Conservation (phyloP, 2,329 filamentous ascomycete genomes). For the Scytalidium sp. region DNA sequence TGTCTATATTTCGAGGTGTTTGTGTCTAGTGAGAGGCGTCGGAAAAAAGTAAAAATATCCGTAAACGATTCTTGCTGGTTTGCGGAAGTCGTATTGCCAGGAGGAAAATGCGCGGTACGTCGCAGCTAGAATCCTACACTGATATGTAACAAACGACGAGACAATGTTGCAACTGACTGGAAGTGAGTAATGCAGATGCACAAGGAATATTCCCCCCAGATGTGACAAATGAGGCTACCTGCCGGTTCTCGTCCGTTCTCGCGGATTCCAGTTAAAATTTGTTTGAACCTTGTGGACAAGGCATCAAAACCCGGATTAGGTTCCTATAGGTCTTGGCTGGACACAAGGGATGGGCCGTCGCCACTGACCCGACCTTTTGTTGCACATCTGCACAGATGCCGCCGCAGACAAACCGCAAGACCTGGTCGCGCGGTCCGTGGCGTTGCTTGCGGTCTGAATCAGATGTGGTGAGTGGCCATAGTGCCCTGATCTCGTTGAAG, state of each 20-base stretch:
- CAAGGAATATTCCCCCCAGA: no score
- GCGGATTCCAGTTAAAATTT: background rate
- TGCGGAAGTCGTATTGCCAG: no score
- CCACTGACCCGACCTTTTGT: background rate
- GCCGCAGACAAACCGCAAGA: background rate
- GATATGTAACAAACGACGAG: no score
- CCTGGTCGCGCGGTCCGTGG: background rate
- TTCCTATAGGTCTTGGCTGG: background rate
- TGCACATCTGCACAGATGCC: background rate
- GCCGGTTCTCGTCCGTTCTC: background rate
- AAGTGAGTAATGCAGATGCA: no score
- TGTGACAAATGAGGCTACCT: background rate
- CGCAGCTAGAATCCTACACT: no score
- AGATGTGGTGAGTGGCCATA: no score
- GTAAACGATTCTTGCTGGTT: no score
- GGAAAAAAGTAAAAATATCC: no score
- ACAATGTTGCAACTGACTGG: no score
- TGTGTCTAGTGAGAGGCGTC: background rate
- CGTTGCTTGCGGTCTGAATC: background rate
- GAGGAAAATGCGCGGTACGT: no score
- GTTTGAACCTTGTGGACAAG: background rate
- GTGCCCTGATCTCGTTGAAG: no score
- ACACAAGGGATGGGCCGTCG: background rate
- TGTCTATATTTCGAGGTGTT: slow-evolving; percentile 3
- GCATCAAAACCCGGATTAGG: background rate